phyloP scores from a whole-genome alignment of 2,329 filamentous ascomycete genomes.

The Magnaporthales sp. region DNA sequence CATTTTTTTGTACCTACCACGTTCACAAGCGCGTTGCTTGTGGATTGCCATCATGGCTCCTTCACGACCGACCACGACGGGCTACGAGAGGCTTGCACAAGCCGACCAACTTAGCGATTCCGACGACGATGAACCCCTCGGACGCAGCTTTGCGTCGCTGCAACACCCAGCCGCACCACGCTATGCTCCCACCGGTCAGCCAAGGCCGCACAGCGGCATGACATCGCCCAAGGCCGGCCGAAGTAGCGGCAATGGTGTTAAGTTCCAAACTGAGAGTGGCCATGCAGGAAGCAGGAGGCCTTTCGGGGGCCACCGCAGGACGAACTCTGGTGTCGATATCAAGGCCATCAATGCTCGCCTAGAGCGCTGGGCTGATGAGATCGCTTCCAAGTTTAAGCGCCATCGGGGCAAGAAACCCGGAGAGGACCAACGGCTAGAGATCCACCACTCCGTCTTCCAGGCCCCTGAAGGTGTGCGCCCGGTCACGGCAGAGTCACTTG shows the following conservation, averaged over 20 bases:
- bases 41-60: conserved; percentile 47
- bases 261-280: conserved; percentile 2
- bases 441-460: conserved; percentile 95
- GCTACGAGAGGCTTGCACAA: conserved; percentile 78
- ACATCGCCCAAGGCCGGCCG: conserved; percentile 38
- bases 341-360: conserved; percentile 96
- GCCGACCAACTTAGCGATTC: conserved; percentile 66
- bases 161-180: conserved; percentile 47
- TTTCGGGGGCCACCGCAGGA: conserved; percentile 27
- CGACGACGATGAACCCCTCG: conserved; percentile 54
- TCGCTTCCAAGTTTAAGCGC: conserved; percentile 93
- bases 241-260: conserved; percentile 3
- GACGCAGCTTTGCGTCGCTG: conserved; percentile 42
- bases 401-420: conserved; percentile 60
- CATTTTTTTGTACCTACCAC: background rate
- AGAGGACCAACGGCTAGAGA: conserved; percentile 84
- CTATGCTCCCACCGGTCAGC: conserved; percentile 56
- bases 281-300: conserved; percentile 29
- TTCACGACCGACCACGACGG: conserved; percentile 63
- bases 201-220: conserved; percentile 52
- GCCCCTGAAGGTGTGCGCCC: conserved; percentile 81
- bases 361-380: conserved; percentile 96
- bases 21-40: background rate
- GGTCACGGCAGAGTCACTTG: conserved; percentile 65
- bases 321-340: conserved; percentile 88